Percentiles rank a stretch among this genome's conserved stretches.
These are phyloP conservation scores for Emergomyces africanus DNA, from an alignment of 2,329 filamentous ascomycete species.

Conservation along the genomic window DNA sequence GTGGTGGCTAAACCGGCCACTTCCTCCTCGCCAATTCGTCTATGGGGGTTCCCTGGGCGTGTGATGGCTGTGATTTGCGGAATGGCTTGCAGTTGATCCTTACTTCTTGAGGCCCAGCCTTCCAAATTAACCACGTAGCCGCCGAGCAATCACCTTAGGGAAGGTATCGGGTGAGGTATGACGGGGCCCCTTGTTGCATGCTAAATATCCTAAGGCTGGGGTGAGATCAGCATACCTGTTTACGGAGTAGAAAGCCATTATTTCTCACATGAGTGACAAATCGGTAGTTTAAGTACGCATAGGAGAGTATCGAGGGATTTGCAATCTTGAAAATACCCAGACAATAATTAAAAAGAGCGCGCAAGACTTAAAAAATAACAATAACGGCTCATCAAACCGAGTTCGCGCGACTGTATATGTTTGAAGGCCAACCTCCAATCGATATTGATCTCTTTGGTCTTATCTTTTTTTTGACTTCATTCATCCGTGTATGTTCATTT, in stretches of 20 bases:
- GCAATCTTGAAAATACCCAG: neutral
- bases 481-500: too few species aligned
- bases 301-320: neutral
- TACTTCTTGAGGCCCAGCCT: neutral
- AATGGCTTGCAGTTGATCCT: conserved; percentile 1
- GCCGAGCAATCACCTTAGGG: neutral
- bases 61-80: conserved; percentile 7
- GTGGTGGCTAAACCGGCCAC: neutral
- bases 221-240: neutral
- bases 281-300: neutral
- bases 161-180: neutral
- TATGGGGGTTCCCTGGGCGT: neutral
- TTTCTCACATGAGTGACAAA: neutral
- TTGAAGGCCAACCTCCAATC: neutral
- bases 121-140: neutral
- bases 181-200: neutral
- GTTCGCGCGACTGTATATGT: neutral
- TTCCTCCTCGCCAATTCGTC: neutral
- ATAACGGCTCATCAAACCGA: neutral
- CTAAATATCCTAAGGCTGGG: neutral
- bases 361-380: neutral
- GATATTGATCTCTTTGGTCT: neutral
- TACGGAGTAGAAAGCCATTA: neutral
- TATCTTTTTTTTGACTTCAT: neutral
- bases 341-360: neutral